These are phyloP conservation scores for Daldinia sp. DNA, from an alignment of 2,329 filamentous ascomycete species.

Conservation along the genomic window DNA sequence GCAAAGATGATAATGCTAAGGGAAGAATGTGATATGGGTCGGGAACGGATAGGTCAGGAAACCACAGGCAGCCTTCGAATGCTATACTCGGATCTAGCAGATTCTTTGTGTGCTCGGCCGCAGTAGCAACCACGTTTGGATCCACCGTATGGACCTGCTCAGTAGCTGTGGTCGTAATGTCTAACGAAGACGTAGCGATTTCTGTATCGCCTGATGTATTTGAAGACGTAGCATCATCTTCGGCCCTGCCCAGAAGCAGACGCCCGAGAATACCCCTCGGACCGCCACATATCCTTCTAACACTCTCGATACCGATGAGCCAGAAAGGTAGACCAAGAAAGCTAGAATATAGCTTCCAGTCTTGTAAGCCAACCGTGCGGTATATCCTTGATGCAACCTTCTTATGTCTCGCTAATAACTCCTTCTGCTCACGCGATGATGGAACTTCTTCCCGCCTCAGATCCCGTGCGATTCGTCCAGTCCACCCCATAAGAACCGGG, in stretches of 20 bases:
- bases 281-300: slow-evolving; percentile 62
- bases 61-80: slow-evolving; percentile 67
- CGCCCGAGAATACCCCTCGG: slow-evolving; percentile 54
- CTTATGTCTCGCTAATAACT: slow-evolving; percentile 50
- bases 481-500: slow-evolving; percentile 54
- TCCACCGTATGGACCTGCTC: slow-evolving; percentile 23
- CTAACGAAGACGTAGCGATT: slow-evolving; percentile 16
- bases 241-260: slow-evolving; percentile 46
- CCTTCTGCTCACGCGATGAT: slow-evolving; percentile 23
- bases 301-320: slow-evolving; percentile 62
- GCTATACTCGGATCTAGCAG: slow-evolving; percentile 57
- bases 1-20: slow-evolving; percentile 53
- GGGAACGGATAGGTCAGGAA: slow-evolving; percentile 63
- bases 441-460: slow-evolving; percentile 39
- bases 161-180: slow-evolving; percentile 42
- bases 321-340: slow-evolving; percentile 62
- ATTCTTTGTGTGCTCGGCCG: slow-evolving; percentile 38
- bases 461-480: slow-evolving; percentile 45
- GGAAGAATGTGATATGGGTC: slow-evolving; percentile 66
- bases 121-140: slow-evolving; percentile 35
- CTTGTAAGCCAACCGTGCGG: slow-evolving; percentile 57
- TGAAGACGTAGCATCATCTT: slow-evolving; percentile 13
- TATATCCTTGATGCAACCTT: slow-evolving; percentile 45
- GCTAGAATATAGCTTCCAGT: slow-evolving; percentile 59
- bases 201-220: background rate